These are phyloP conservation scores for Cryptosporidium sp. DNA, from an alignment of 169 alveolate genomes.

Conservation along the genomic window DNA sequence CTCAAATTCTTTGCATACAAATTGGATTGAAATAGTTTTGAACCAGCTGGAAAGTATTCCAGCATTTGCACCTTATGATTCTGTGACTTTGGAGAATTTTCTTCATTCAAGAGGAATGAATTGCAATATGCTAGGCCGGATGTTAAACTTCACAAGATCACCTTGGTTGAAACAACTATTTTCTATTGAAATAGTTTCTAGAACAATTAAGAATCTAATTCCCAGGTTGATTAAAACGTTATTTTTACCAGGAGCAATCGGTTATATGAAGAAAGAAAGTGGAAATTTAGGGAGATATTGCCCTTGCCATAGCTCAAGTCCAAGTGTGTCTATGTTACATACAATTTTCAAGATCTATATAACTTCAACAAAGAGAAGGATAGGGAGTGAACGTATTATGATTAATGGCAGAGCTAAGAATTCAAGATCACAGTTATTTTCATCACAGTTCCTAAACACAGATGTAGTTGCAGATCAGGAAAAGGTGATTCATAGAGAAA, in stretches of 20 bases:
- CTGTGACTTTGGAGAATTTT: constrained; percentile 60
- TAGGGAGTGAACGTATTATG: neutral
- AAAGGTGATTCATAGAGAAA: constrained; percentile 30
- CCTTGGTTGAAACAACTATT: constrained; percentile 66
- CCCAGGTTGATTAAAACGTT: constrained; percentile 58
- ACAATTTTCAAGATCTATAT: constrained; percentile 41
- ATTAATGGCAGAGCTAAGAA: neutral
- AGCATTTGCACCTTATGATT: constrained; percentile 67
- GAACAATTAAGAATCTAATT: constrained; percentile 62
- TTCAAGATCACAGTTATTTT: neutral
- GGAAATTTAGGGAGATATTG: constrained; percentile 73
- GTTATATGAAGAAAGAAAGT: constrained; percentile 36
- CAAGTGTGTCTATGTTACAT: constrained; percentile 47
- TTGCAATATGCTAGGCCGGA: constrained; percentile 53
- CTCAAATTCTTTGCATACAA: constrained; percentile 67
- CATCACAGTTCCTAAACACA: constrained; percentile 39
- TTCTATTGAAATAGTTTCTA: constrained; percentile 55
- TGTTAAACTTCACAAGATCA: constrained; percentile 61
- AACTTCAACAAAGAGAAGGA: constrained; percentile 41
- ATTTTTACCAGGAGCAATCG: constrained; percentile 54
- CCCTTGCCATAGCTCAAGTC: constrained; percentile 58
- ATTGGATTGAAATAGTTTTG: constrained; percentile 56
- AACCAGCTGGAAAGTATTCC: constrained; percentile 73
- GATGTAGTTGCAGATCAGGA: constrained; percentile 42
- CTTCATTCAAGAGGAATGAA: constrained; percentile 66